These are phyloP conservation scores for Gossypium anomalum DNA, from an alignment of 345 rosid genomes.

Conservation along the genomic window DNA sequence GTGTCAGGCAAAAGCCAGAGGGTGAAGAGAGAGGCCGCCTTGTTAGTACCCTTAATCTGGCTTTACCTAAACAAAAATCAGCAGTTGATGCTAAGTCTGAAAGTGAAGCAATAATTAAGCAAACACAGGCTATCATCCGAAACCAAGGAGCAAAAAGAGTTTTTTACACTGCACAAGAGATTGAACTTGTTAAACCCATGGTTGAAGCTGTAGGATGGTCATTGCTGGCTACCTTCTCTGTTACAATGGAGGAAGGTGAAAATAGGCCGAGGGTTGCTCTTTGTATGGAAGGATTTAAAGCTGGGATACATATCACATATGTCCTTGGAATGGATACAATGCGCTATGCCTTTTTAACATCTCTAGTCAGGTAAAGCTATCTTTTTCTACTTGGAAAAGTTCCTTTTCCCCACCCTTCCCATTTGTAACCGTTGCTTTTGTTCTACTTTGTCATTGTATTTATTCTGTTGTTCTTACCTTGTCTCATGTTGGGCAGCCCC, in stretches of 20 bases:
- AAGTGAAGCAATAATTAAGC: conserved; percentile 82
- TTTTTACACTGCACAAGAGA: conserved; percentile 68
- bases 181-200: conserved; percentile 89
- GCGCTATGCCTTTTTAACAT: conserved; percentile 97
- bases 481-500: too few relatives aligned
- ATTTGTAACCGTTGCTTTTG: neutral
- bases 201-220: conserved; percentile 99
- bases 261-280: conserved; percentile 83
- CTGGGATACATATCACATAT: conserved; percentile 87
- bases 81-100: conserved; percentile 72
- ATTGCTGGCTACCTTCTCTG: conserved; percentile 92
- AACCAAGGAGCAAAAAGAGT: conserved; percentile 78
- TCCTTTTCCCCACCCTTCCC: neutral
- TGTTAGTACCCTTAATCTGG: conserved; percentile 81
- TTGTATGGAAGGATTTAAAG: conserved; percentile 98
- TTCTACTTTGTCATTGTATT: conserved; percentile 9
- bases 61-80: conserved; percentile 71
- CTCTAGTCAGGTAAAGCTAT: conserved; percentile 75
- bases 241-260: conserved; percentile 98
- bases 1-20: conserved; percentile 65
- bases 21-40: conserved; percentile 90
- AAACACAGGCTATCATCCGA: conserved; percentile 87
- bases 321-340: conserved; percentile 98
- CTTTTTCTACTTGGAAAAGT: conserved; percentile 6
- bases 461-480: neutral